A percentile compares a stretch with the other conserved stretches of the same genome.
phyloP scores from a whole-genome alignment of 2,329 filamentous ascomycete genomes.

The Paraphaeosphaeria minitans region DNA sequence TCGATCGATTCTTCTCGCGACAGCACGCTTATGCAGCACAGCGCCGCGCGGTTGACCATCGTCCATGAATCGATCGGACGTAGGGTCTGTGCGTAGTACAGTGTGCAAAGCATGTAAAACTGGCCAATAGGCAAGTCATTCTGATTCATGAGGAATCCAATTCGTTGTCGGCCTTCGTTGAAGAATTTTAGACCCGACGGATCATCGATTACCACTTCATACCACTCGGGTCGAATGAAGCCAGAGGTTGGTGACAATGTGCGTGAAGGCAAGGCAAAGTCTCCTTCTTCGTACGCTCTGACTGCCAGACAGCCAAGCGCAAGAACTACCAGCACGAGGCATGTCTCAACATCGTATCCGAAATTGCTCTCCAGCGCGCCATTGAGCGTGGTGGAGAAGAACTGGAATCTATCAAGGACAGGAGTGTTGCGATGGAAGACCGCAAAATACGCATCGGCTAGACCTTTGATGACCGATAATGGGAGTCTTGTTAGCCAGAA shows the following conservation, averaged over 20 bases:
- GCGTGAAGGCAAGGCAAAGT: conserved; percentile 51
- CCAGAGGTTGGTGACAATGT: conserved; percentile 15
- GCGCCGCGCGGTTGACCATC: conserved; percentile 58
- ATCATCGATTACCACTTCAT: conserved; percentile 42
- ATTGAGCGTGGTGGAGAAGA: conserved; percentile 57
- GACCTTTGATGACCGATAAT: conserved; percentile 55
- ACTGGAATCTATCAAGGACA: conserved; percentile 58
- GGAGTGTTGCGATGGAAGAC: conserved; percentile 61
- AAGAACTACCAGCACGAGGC: conserved; percentile 57
- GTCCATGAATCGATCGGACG: conserved; percentile 61
- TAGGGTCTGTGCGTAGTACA: conserved; percentile 59
- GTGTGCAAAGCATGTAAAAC: conserved; percentile 58
- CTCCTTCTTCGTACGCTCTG: conserved; percentile 56
- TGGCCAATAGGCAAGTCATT: conserved; percentile 59
- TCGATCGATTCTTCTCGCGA: conserved; percentile 50
- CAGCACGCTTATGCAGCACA: conserved; percentile 56
- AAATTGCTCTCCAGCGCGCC: conserved; percentile 57
- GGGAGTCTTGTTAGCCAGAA: conserved; percentile 56
- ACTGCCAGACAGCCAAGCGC: conserved; percentile 59
- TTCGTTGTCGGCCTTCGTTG: conserved; percentile 59
- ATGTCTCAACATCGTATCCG: conserved; percentile 58
- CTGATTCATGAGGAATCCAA: conserved; percentile 58
- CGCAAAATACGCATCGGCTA: conserved; percentile 61
- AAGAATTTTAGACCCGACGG: conserved; percentile 58
- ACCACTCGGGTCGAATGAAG: conserved; percentile 43